Conservation (phyloP, 495 filamentous ascomycete genomes). For the Astrothelium macrocarpum region DNA sequence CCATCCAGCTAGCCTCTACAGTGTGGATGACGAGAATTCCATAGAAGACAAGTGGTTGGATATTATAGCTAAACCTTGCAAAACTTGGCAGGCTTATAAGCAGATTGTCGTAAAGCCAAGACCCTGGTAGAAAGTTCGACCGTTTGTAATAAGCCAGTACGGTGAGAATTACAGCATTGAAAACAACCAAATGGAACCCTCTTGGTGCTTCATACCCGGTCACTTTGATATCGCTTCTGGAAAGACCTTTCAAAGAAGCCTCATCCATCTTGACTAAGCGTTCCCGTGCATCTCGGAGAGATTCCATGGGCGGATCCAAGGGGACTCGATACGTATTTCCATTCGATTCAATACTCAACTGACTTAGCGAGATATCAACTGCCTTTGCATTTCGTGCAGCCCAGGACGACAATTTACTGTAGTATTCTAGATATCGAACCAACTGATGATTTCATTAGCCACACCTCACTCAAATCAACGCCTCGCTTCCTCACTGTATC, state of each 20-base stretch:
- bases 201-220: slow-evolving; percentile 45
- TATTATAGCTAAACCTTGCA: slow-evolving; percentile 40
- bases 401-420: slow-evolving; percentile 39
- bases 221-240: slow-evolving; percentile 46
- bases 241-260: slow-evolving; percentile 44
- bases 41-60: slow-evolving; percentile 34
- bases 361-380: slow-evolving; percentile 48
- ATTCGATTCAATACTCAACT: slow-evolving; percentile 44
- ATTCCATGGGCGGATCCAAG: slow-evolving; percentile 52
- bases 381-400: slow-evolving; percentile 43
- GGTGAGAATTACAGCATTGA: slow-evolving; percentile 37
- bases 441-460: slow-evolving; percentile 30
- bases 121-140: slow-evolving; percentile 47
- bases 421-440: slow-evolving; percentile 55
- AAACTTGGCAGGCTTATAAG: slow-evolving; percentile 40
- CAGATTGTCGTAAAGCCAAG: slow-evolving; percentile 42
- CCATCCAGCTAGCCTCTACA: slow-evolving; percentile 44
- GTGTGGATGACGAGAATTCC: slow-evolving; percentile 45
- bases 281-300: slow-evolving; percentile 50
- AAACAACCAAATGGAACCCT: slow-evolving; percentile 33
- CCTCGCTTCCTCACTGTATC: slow-evolving; percentile 37
- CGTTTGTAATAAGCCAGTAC: slow-evolving; percentile 38
- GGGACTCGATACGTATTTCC: slow-evolving; percentile 47
- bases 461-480: neutral
- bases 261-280: slow-evolving; percentile 61